phyloP scores from a whole-genome alignment of 1,284 basidiomycete species.

The Mycena sp. region DNA sequence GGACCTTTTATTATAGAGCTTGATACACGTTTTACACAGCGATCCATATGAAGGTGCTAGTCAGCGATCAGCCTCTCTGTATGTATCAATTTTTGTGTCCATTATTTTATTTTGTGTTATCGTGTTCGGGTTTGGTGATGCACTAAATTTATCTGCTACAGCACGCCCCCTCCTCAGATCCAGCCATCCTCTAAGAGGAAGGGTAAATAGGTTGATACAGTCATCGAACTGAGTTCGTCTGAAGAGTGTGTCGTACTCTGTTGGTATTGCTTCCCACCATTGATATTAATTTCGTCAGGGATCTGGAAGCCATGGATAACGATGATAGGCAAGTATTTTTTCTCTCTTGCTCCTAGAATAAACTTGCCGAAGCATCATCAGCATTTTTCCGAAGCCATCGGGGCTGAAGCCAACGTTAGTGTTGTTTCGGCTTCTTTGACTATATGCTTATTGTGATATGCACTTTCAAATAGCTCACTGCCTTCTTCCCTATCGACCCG shows the following conservation, averaged over 20 bases:
- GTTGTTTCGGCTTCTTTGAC: no score
- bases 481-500: constrained; percentile 2
- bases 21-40: neutral
- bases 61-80: neutral
- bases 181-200: neutral
- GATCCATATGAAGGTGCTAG: constrained; percentile 1
- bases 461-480: neutral
- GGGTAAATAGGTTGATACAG: neutral
- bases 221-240: neutral
- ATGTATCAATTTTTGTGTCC: neutral
- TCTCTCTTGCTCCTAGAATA: neutral
- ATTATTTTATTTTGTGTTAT: no score
- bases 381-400: neutral
- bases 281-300: neutral
- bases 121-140: no score
- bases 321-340: neutral
- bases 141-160: neutral
- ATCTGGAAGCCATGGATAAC: neutral
- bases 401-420: neutral
- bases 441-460: neutral
- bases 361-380: neutral
- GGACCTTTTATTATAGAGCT: neutral
- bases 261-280: neutral
- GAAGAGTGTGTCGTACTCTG: neutral
- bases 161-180: neutral